Evolutionary conservation across 805 yeast genomes (phyloP).

Genomic region (Nakazawaea wyomingensis): DNA sequence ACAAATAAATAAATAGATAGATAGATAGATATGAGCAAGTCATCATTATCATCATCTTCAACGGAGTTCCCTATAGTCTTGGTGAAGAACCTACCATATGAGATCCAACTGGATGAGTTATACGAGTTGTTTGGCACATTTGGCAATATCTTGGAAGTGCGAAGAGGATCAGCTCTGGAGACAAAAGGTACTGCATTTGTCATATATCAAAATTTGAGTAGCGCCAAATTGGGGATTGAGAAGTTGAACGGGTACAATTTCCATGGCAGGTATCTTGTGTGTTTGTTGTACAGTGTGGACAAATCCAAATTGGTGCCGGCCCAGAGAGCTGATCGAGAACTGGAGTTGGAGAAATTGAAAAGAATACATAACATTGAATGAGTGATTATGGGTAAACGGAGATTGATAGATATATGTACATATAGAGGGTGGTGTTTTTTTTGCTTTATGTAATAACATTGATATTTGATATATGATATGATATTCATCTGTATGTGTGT

Average conservation of each 20-base stretch:
- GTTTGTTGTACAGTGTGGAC: constrained; percentile 42
- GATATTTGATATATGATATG: not conserved
- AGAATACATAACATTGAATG: constrained; percentile 12
- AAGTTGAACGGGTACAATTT: constrained; percentile 57
- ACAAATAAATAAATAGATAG: not conserved
- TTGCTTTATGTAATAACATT: not conserved
- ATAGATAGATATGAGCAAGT: no score
- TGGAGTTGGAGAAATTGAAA: constrained; percentile 17
- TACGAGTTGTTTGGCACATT: constrained; percentile 48
- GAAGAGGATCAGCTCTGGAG: constrained; percentile 34
- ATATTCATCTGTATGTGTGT: not conserved
- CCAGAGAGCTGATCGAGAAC: constrained; percentile 13
- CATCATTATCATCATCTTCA: no score
- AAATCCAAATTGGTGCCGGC: constrained; percentile 22
- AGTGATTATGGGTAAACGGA: not conserved
- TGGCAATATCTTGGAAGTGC: constrained; percentile 52
- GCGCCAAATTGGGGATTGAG: constrained; percentile 47
- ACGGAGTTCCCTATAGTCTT: constrained; percentile 32
- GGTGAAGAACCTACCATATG: constrained; percentile 56
- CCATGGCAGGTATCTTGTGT: constrained; percentile 54
- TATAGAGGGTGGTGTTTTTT: not conserved
- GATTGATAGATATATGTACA: not conserved
- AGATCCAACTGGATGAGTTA: constrained; percentile 38
- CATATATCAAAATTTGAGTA: constrained; percentile 41
- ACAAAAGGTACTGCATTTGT: constrained; percentile 51